Evolutionary conservation across 345 rosid species (phyloP).

Genomic region (Eucalyptus guilfoylei): DNA sequence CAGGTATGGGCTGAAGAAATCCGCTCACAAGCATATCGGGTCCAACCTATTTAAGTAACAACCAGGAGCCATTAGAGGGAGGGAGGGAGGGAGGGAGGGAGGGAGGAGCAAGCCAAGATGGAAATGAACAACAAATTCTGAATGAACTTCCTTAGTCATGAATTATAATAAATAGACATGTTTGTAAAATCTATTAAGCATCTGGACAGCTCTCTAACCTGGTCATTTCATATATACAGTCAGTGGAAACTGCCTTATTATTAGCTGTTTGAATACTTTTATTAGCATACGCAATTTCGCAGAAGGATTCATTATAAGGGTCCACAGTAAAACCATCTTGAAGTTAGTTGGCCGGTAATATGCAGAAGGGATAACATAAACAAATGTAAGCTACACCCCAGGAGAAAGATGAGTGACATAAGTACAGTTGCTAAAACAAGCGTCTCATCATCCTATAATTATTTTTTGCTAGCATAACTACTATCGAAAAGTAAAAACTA

Average conservation of each 20-base stretch:
- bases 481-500: background rate
- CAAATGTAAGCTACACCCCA: background rate
- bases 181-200: background rate
- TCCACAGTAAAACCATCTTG: background rate
- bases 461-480: background rate
- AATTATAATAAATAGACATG: background rate
- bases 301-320: background rate
- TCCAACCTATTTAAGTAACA: conserved; percentile 45
- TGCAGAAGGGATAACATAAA: background rate
- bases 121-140: background rate
- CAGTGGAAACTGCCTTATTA: background rate
- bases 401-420: background rate
- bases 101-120: background rate
- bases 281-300: background rate
- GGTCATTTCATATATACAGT: background rate
- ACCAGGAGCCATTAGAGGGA: background rate
- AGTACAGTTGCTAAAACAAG: background rate
- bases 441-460: background rate
- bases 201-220: background rate
- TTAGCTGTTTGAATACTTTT: background rate
- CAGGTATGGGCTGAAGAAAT: conserved; percentile 91
- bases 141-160: background rate
- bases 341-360: background rate
- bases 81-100: background rate
- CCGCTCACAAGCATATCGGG: conserved; percentile 93